Evolutionary conservation across 1,284 basidiomycete species (phyloP).

Genomic region (Fomes fomentarius): DNA sequence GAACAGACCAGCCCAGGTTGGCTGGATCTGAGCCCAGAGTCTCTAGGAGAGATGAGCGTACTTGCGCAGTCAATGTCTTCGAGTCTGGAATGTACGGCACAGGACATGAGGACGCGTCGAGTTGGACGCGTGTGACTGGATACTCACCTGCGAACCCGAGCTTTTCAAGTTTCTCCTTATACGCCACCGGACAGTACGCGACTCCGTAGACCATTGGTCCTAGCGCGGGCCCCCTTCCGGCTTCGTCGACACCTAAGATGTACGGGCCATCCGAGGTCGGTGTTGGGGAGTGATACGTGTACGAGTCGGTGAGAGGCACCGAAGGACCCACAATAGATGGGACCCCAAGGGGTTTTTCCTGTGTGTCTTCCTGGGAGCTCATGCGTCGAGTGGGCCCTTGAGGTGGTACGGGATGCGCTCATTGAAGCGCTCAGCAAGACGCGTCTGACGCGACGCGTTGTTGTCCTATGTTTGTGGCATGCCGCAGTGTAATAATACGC

Average conservation of each 20-base stretch:
- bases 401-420: background rate
- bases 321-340: conserved; percentile 38
- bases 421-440: background rate
- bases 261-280: conserved; percentile 71
- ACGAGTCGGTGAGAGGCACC: conserved; percentile 62
- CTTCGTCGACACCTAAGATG: conserved; percentile 96
- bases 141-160: conserved; percentile 87
- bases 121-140: background rate
- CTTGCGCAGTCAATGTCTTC: conserved; percentile 83
- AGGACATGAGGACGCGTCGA: background rate
- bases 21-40: conserved; percentile 67
- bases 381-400: background rate
- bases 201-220: conserved; percentile 96
- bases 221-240: conserved; percentile 92
- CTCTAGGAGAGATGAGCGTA: conserved; percentile 63
- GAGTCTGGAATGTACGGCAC: conserved; percentile 66
- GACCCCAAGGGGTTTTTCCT: conserved; percentile 10
- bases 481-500: background rate
- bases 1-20: conserved; percentile 83
- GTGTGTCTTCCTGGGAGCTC: background rate
- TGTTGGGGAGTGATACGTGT: conserved; percentile 80
- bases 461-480: conserved; percentile 4
- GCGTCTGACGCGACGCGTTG: conserved; percentile 9
- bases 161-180: conserved; percentile 72
- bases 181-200: conserved; percentile 88